Conservation (phyloP, 106 monocot genomes). For the Posidonia australis region DNA sequence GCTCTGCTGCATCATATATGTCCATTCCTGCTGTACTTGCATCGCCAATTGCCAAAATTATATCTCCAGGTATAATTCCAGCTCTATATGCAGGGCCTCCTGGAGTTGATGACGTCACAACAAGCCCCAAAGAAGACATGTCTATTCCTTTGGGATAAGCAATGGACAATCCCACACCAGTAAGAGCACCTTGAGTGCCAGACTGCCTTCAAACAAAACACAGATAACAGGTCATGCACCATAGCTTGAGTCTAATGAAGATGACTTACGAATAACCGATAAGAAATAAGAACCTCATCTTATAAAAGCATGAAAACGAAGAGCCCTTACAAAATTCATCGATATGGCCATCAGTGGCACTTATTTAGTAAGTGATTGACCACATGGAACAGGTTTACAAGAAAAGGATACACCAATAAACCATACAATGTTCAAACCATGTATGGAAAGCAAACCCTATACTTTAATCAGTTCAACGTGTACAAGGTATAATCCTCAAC, state of each 20-base stretch:
- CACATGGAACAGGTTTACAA: too few relatives aligned
- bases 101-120: slow-evolving; percentile 72
- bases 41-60: slow-evolving; percentile 74
- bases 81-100: slow-evolving; percentile 79
- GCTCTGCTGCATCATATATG: slow-evolving; percentile 94
- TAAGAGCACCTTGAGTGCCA: slow-evolving; percentile 89
- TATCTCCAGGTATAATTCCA: slow-evolving; percentile 77
- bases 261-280: not conserved
- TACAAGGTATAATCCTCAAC: too few relatives aligned
- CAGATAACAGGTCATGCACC: not conserved
- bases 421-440: too few relatives aligned
- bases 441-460: too few relatives aligned
- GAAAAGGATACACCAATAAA: too few relatives aligned
- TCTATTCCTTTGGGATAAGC: slow-evolving; percentile 62
- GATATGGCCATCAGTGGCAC: too few relatives aligned
- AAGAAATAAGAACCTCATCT: not conserved
- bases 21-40: slow-evolving; percentile 81
- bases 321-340: too few relatives aligned
- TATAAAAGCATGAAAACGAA: too few relatives aligned
- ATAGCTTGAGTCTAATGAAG: not conserved
- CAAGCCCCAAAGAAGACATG: slow-evolving; percentile 46
- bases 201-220: slow-evolving; percentile 89
- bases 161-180: slow-evolving; percentile 94
- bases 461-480: too few relatives aligned
- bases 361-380: too few relatives aligned